These are phyloP conservation scores for Podila epigama DNA, from an alignment of 192 early-diverging fungal species.

Conservation along the genomic window DNA sequence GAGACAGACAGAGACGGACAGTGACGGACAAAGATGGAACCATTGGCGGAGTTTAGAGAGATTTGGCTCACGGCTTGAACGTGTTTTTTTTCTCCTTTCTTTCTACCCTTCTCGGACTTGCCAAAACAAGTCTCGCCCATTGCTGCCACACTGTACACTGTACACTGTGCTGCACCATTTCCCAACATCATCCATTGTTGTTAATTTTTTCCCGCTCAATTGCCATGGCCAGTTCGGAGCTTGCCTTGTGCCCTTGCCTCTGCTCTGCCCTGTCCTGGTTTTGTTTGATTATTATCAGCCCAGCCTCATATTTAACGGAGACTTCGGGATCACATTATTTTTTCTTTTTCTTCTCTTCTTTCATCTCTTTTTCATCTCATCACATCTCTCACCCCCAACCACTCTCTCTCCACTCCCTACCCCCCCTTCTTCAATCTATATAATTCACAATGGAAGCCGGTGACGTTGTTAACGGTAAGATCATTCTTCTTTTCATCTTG, in stretches of 20 bases:
- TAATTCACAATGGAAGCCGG: conserved; percentile 41
- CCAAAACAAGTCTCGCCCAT: not conserved
- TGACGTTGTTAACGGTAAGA: conserved; percentile 39
- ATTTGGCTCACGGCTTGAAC: too few species aligned
- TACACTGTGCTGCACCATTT: not conserved
- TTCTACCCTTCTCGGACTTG: not conserved
- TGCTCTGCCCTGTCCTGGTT: not conserved
- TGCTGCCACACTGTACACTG: not conserved
- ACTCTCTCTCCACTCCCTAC: not conserved
- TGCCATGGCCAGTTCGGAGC: not conserved
- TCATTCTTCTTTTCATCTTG: not conserved
- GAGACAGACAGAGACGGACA: too few species aligned
- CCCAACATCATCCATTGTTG: too few species aligned
- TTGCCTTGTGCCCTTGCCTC: not conserved
- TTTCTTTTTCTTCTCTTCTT: not conserved
- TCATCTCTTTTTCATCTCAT: not conserved
- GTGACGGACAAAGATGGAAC: not conserved
- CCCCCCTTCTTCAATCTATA: conserved; percentile 5
- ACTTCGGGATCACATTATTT: conserved; percentile 10
- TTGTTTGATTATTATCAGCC: too few species aligned
- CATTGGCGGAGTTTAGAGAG: not conserved
- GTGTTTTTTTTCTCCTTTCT: not conserved
- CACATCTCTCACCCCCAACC: not conserved
- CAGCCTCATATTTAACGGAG: not conserved
- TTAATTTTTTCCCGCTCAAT: too few species aligned